Evolutionary conservation across 164 flowering plant species (phyloP).

Genomic region (Vitis cinerea): DNA sequence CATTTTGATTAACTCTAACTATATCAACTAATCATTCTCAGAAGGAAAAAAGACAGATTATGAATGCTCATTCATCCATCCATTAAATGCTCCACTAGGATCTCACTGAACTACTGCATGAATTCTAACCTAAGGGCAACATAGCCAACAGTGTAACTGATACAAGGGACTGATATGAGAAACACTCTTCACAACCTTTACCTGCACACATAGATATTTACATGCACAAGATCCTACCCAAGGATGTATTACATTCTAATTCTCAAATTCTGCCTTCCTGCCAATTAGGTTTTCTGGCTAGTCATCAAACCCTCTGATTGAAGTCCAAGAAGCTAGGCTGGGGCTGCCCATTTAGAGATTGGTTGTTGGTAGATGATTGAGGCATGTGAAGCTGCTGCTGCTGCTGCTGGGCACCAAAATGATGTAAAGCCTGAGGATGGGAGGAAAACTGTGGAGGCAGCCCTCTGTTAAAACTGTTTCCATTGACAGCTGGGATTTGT

Average conservation of each 20-base stretch:
- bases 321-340: conserved; percentile 55
- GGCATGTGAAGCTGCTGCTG: conserved; percentile 47
- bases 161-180: conserved; percentile 14
- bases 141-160: conserved; percentile 2
- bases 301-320: conserved; percentile 34
- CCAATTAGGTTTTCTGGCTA: background rate
- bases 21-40: background rate
- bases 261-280: background rate
- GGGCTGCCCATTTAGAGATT: conserved; percentile 35
- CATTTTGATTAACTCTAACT: background rate
- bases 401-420: conserved; percentile 39
- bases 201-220: conserved; percentile 22
- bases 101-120: conserved; percentile 1
- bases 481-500: conserved; percentile 44
- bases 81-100: conserved; percentile 7
- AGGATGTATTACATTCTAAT: conserved; percentile 5
- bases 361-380: conserved; percentile 38
- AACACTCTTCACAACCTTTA: conserved; percentile 23
- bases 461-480: conserved; percentile 49
- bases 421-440: conserved; percentile 36
- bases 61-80: background rate
- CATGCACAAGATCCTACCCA: conserved; percentile 26
- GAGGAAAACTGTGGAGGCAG: conserved; percentile 43
- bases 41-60: background rate
- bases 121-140: conserved; percentile 9